Percentiles rank a stretch among this genome's conserved stretches.
These are phyloP conservation scores for Hypoxylon fuscum DNA, from an alignment of 495 filamentous ascomycete species.

Conservation along the genomic window DNA sequence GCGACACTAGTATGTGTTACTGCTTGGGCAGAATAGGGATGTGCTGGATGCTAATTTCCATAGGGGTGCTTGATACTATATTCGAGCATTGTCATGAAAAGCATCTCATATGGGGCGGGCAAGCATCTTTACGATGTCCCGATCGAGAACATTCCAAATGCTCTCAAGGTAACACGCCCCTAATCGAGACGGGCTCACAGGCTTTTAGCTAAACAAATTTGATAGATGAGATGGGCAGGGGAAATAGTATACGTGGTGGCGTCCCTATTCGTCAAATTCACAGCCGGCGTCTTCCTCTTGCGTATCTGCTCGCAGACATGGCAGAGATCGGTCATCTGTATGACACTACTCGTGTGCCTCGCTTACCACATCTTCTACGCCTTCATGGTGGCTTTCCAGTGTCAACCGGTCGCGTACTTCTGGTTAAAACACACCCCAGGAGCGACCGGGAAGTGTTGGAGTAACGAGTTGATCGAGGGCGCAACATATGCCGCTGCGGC, in stretches of 20 bases:
- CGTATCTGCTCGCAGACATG: slow-evolving; percentile 46
- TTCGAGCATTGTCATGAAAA: slow-evolving; percentile 17
- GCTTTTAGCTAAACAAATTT: not conserved
- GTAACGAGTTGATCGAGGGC: slow-evolving; percentile 22
- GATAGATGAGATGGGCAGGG: slow-evolving; percentile 32
- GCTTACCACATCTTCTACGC: slow-evolving; percentile 47
- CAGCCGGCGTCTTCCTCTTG: slow-evolving; percentile 52
- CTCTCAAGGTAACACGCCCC: slow-evolving; percentile 37
- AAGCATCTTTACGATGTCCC: slow-evolving; percentile 22
- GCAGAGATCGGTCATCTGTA: slow-evolving; percentile 44
- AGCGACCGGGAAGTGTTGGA: slow-evolving; percentile 32
- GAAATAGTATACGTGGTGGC: slow-evolving; percentile 49
- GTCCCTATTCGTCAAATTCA: slow-evolving; percentile 47
- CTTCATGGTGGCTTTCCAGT: slow-evolving; percentile 51
- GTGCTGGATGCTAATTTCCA: slow-evolving; percentile 6
- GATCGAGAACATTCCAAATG: slow-evolving; percentile 24
- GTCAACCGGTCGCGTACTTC: slow-evolving; percentile 42
- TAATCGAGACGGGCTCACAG: not conserved
- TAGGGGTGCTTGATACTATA: slow-evolving; percentile 33
- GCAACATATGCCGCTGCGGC: slow-evolving; percentile 44
- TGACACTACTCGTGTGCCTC: slow-evolving; percentile 41
- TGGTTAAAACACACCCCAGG: slow-evolving; percentile 36
- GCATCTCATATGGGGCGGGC: slow-evolving; percentile 31
- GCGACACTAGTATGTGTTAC: slow-evolving; percentile 29
- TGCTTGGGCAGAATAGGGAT: not conserved